Evolutionary conservation across 2,329 filamentous ascomycete species (phyloP).

Genomic region (Talaromyces sp.): DNA sequence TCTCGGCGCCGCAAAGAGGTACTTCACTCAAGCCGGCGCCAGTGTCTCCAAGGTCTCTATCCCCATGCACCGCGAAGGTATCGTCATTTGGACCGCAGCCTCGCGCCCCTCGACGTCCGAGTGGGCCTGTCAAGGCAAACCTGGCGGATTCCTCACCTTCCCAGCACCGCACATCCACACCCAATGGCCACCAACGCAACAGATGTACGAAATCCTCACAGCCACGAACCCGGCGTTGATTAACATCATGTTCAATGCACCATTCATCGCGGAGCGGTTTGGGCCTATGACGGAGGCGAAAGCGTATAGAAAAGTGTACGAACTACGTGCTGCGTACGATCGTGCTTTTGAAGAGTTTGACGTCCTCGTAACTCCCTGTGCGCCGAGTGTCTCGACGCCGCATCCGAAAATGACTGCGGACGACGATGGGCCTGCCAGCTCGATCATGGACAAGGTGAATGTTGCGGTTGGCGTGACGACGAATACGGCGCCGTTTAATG

Average conservation of each 20-base stretch:
- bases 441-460: slow-evolving; percentile 40
- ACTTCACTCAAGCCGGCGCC: slow-evolving; percentile 43
- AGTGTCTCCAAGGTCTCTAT: slow-evolving; percentile 45
- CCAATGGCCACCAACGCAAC: slow-evolving; percentile 38
- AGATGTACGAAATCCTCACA: slow-evolving; percentile 45
- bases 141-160: slow-evolving; percentile 32
- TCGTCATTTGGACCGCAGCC: slow-evolving; percentile 47
- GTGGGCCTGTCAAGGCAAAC: slow-evolving; percentile 28
- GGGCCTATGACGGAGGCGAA: slow-evolving; percentile 40
- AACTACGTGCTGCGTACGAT: slow-evolving; percentile 50
- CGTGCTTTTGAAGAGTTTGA: slow-evolving; percentile 43
- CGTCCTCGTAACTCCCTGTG: slow-evolving; percentile 48
- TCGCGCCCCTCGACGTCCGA: slow-evolving; percentile 34
- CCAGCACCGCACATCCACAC: slow-evolving; percentile 30
- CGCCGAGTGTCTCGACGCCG: slow-evolving; percentile 44
- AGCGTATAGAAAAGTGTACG: slow-evolving; percentile 45
- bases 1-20: slow-evolving; percentile 32
- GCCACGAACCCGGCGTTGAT: slow-evolving; percentile 45
- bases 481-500: slow-evolving; percentile 49
- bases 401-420: slow-evolving; percentile 34
- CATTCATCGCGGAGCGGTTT: slow-evolving; percentile 26
- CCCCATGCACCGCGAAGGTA: slow-evolving; percentile 45
- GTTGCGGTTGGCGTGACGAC: slow-evolving; percentile 45
- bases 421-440: slow-evolving; percentile 9
- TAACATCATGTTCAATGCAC: slow-evolving; percentile 43